Evolutionary conservation across 768 basidiomycete genomes (phyloP).

Genomic region (Agrocybe pediades): DNA sequence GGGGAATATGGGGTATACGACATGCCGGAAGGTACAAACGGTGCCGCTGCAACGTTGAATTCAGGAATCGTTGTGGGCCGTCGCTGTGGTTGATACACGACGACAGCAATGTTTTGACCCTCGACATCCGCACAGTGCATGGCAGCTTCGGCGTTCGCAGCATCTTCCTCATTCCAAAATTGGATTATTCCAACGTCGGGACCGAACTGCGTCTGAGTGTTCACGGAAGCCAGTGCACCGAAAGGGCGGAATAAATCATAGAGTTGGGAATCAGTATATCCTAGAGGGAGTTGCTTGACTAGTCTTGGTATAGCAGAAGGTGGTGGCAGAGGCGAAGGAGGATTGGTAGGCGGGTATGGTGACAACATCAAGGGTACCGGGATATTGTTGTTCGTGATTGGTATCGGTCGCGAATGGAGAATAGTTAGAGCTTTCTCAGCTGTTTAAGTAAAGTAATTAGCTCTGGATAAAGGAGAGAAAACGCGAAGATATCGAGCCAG

Average conservation of each 20-base stretch:
- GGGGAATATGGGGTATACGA: slow-evolving; percentile 60
- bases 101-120: slow-evolving; percentile 83
- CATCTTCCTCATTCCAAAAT: slow-evolving; percentile 89
- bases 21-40: slow-evolving; percentile 76
- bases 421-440: slow-evolving; percentile 90
- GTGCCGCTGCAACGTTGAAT: slow-evolving; percentile 72
- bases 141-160: slow-evolving; percentile 72
- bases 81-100: slow-evolving; percentile 65
- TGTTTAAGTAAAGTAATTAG: slow-evolving; percentile 30
- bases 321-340: slow-evolving; percentile 73
- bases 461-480: slow-evolving; percentile 3
- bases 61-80: slow-evolving; percentile 57
- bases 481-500: slow-evolving; percentile 4
- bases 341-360: slow-evolving; percentile 80
- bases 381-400: slow-evolving; percentile 56
- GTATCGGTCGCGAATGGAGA: slow-evolving; percentile 74
- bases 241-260: slow-evolving; percentile 86
- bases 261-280: slow-evolving; percentile 68
- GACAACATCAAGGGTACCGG: slow-evolving; percentile 70
- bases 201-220: slow-evolving; percentile 74
- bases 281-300: slow-evolving; percentile 79
- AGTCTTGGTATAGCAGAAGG: slow-evolving; percentile 78
- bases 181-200: slow-evolving; percentile 79
- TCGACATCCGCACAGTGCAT: slow-evolving; percentile 85
- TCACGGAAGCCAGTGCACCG: slow-evolving; percentile 80